Percentiles rank a stretch among this genome's conserved stretches.
Conservation (phyloP, 208 protist genomes). For the Leishmania guyanensis region DNA sequence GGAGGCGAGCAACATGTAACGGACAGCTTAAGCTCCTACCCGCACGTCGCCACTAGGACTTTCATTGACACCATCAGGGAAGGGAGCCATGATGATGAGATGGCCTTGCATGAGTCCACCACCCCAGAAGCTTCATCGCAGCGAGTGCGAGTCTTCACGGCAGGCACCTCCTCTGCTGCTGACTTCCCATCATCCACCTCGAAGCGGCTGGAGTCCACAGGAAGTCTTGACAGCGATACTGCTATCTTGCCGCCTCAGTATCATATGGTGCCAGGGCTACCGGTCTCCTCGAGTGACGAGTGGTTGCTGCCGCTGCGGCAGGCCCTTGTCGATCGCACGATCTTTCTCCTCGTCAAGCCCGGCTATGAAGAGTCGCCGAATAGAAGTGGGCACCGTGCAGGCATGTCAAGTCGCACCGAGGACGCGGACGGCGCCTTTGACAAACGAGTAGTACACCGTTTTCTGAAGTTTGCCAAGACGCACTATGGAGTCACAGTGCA, state of each 20-base stretch:
- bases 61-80: not conserved
- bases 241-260: not conserved
- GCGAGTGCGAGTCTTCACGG: not conserved
- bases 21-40: not conserved
- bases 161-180: no score
- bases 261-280: not conserved
- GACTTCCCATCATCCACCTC: not conserved
- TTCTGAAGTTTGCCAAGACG: conserved; percentile 5
- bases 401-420: not conserved
- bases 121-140: not conserved
- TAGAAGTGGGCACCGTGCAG: not conserved
- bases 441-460: conserved; percentile 12
- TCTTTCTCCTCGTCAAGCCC: conserved; percentile 24
- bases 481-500: conserved; percentile 49
- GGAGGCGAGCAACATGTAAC: not conserved
- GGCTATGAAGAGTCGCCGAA: not conserved
- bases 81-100: not conserved
- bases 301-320: conserved; percentile 33
- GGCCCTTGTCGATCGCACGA: conserved; percentile 21
- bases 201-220: not conserved
- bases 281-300: not conserved
- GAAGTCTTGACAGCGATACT: not conserved
- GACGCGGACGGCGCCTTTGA: not conserved
- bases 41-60: not conserved
- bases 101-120: not conserved